phyloP scores from a whole-genome alignment of 2,329 filamentous ascomycete genomes.

The Macroventuria anomochaeta region DNA sequence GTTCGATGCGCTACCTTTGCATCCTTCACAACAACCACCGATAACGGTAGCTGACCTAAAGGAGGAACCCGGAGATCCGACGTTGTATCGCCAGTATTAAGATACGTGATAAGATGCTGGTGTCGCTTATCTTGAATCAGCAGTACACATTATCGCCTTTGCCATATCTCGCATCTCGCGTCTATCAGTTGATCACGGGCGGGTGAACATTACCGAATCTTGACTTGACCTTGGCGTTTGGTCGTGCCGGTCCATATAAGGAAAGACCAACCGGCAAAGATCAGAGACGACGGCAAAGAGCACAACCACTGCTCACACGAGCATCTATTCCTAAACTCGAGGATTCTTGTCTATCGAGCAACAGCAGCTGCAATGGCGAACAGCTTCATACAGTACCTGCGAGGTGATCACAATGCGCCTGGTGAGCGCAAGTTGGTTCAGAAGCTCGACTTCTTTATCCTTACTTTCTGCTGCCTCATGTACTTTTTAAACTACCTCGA shows the following conservation, averaged over 20 bases:
- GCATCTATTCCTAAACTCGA: too few species aligned
- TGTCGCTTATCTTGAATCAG: slow-evolving; percentile 20
- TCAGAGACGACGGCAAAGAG: background rate
- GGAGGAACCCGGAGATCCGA: slow-evolving; percentile 9
- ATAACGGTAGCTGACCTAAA: slow-evolving; percentile 23
- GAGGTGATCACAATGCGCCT: slow-evolving; percentile 43
- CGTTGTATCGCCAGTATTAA: background rate
- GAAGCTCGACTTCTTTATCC: slow-evolving; percentile 69
- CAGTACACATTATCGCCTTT: slow-evolving; percentile 16
- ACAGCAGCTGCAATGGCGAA: slow-evolving; percentile 31
- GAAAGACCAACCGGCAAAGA: background rate
- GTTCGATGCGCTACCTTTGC: background rate
- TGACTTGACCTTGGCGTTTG: slow-evolving; percentile 8
- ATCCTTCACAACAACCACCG: slow-evolving; percentile 8
- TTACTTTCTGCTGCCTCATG: slow-evolving; percentile 67
- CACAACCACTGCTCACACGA: background rate
- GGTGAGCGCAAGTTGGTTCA: slow-evolving; percentile 57
- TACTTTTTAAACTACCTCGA: slow-evolving; percentile 45
- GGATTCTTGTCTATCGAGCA: background rate
- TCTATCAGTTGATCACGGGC: slow-evolving; percentile 10
- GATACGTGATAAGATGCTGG: slow-evolving; percentile 19
- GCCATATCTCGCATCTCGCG: slow-evolving; percentile 21
- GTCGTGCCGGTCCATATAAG: slow-evolving; percentile 3
- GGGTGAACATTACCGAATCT: slow-evolving; percentile 18
- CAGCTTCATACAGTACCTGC: slow-evolving; percentile 42